Evolutionary conservation across 306 rosid genomes (phyloP).

Genomic region (Cicer cuneatum): DNA sequence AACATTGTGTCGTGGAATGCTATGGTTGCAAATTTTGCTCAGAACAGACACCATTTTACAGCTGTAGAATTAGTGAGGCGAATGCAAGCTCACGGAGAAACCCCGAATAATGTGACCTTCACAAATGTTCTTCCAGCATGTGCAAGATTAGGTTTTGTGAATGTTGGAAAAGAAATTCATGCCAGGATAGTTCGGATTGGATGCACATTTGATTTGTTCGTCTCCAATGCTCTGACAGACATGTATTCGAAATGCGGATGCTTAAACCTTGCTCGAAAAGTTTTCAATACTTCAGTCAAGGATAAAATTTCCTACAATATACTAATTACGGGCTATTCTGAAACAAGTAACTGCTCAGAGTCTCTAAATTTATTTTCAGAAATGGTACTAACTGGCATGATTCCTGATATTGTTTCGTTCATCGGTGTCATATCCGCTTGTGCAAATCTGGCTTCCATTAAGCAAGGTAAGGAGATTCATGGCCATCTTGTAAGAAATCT

Average conservation of each 20-base stretch:
- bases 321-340: constrained; percentile 78
- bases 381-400: constrained; percentile 65
- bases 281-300: constrained; percentile 65
- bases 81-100: constrained; percentile 74
- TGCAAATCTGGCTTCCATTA: constrained; percentile 71
- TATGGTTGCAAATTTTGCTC: constrained; percentile 84
- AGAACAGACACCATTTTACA: constrained; percentile 66
- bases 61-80: constrained; percentile 63
- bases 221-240: constrained; percentile 84
- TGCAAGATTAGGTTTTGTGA: constrained; percentile 69
- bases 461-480: constrained; percentile 86
- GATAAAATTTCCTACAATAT: constrained; percentile 79
- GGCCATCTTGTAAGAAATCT: constrained; percentile 62
- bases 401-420: constrained; percentile 72
- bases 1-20: constrained; percentile 90
- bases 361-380: constrained; percentile 74
- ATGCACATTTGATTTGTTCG: constrained; percentile 61
- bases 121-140: constrained; percentile 92
- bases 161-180: constrained; percentile 79
- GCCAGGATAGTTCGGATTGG: constrained; percentile 63
- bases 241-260: constrained; percentile 79
- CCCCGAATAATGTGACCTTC: constrained; percentile 72
- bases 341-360: constrained; percentile 60
- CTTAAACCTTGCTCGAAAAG: constrained; percentile 66
- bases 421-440: constrained; percentile 85